Base-by-base conservation (phyloP, 2,329 filamentous ascomycete species). In the Lasiodiplodia citricola region DNA sequence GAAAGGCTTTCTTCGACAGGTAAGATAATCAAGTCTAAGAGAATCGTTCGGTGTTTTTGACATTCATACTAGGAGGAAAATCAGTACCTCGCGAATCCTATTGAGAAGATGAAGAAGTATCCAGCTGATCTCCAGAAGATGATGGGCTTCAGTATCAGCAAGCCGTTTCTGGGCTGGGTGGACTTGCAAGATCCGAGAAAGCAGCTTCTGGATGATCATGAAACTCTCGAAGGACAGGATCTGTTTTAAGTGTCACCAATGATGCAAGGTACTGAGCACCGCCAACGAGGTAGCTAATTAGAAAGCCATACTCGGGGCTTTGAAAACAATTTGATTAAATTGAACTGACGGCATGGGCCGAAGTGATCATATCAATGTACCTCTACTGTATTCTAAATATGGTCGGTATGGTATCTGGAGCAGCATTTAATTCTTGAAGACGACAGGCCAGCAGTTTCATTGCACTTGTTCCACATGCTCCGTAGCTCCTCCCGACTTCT, bases 1-100 rank as follows among this genome's bases (percentile, higher is more conserved):
- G 0, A 71, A 75, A 37, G 79, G 79, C 3, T 79, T 72, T 60
- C 65, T 81, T 35, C 72, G 79, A 8, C 77, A 80, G 31, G 31
- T 35, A 35, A 35, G 31, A 10, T 35, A 35, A 5, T 35, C 7
- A 10, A 35, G 2, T 35, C 31, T 35, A 2, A 2, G 31, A 35
- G 31, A 35, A 35, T 10, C 31, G 1, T 1, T 35, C 31, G 7
- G 1, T 2, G 7, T 35, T 35, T 35, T 1, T 35, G 31, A 35
- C 31, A 35, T 35, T 0, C 31, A 35, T 35, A 10, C 8, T 10
- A 35, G 67, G 79, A 81, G 69, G 80, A 82, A 71, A 82, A 81
- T 55, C 78, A 80, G 69, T 81, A 77, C 66, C 72, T 82, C n/a
- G 72, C 75, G 0, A 73, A 73, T 21, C 68, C 71, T 25, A 44